Evolutionary conservation across 2,329 filamentous ascomycete species (phyloP), one percentile per base, ranked within the genome.

Genomic region (Epichloe sylvatica): DNA sequence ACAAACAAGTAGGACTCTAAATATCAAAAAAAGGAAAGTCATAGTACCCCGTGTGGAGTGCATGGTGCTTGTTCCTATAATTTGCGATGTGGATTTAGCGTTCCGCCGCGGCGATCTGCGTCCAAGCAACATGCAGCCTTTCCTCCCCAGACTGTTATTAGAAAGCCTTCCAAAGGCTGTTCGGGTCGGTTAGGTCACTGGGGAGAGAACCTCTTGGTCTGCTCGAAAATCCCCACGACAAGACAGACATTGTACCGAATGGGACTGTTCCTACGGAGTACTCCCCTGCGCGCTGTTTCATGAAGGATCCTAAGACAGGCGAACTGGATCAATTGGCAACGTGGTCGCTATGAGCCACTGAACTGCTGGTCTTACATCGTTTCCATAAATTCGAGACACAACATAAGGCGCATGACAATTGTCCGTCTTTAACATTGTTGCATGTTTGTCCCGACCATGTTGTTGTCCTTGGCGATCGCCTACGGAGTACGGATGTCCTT

Each of bases 341-440:
- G 49, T 47, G 44, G 45, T 47, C 45, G 45, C 39, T 35, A 34
- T 15, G 25, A 42, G n/a, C 23, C 45, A 49, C 23, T n/a, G 21
- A n/a, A 37, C 23, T 21, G 34, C n/a, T 33, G 37, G 35, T 25
- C n/a, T 33, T 41, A 36, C 37, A 19, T 39, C 25, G 19, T 45
- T 35, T 34, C 19, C 33, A 34, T 30, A 9, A 30, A 19, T 37
- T 6, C 19, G 12, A 34, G 45, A 39, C 21, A 33, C 13, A 35
- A n/a, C 13, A 46, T 34, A 19, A 15, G 39, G 36, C 8, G 5
- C 30, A 12, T 25, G 9, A 36, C 9, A 17, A 23, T 37, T n/a
- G 5, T 38, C 5, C n/a, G 5, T 15, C 5, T 37, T 12, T 3
- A 19, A 30, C 12, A 25, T 34, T 3, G 8, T 44, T 33, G 15